Evolutionary conservation across 2,329 filamentous ascomycete species (phyloP).

Genomic region (Tolypocladium guangdongense): DNA sequence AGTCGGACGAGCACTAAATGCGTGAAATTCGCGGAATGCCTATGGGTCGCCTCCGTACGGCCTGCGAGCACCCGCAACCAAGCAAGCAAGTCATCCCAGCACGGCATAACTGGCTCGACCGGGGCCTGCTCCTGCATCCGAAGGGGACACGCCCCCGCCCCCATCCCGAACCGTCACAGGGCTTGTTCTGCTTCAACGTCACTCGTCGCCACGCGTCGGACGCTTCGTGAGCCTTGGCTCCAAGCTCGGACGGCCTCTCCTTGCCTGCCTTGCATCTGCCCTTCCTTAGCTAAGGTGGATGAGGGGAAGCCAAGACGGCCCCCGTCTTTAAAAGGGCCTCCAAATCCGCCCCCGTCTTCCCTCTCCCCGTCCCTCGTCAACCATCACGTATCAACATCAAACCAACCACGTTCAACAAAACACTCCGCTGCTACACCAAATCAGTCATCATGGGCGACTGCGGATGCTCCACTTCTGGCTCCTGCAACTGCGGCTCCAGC

Average conservation of each 20-base stretch:
- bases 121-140: not conserved
- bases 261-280: not conserved
- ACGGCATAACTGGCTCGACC: not conserved
- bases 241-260: not conserved
- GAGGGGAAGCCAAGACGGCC: not conserved
- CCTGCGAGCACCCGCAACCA: too few relatives aligned
- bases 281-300: not conserved
- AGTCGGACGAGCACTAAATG: not conserved
- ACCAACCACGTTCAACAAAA: not conserved
- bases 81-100: too few relatives aligned
- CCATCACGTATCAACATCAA: conserved; percentile 1
- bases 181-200: conserved; percentile 1
- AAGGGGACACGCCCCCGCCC: not conserved
- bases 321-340: not conserved
- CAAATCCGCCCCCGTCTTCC: not conserved
- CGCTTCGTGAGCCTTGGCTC: conserved; percentile 1
- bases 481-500: conserved; percentile 28
- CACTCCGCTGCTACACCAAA: not conserved
- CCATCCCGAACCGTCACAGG: not conserved
- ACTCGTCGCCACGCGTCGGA: conserved; percentile 4
- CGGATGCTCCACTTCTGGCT: conserved; percentile 28
- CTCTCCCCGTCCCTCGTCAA: not conserved
- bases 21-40: not conserved
- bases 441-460: conserved; percentile 29
- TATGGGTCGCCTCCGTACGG: not conserved